Evolutionary conservation across 2,329 filamentous ascomycete species (phyloP), one percentile per base, ranked within the genome.

Genomic region (Atkinsonella hypoxylon): DNA sequence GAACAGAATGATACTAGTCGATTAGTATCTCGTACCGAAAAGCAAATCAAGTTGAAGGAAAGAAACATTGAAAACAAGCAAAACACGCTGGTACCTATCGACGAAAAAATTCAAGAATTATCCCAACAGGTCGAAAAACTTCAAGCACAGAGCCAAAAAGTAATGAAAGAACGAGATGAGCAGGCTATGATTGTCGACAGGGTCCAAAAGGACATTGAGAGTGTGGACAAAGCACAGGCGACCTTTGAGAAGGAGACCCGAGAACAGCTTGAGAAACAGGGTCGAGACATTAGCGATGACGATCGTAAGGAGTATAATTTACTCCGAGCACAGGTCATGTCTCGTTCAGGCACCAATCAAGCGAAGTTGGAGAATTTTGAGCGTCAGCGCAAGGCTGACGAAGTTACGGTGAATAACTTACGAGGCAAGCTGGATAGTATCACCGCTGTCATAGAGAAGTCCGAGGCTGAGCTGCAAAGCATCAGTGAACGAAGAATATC

Each of bases 301-400:
- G 93, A 98, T 66, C 80, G 91, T 52, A 88, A 89, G 61, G 89
- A 96, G 65, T 96, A 96, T 70, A 89, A 89, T 61, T 78, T 77
- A 42, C 79, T 98, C 45, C 85, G 85, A 53, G 82, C 87, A 56
- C 86, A 96, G 61, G 88, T 95, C 53, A 89, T 87, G 65, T 83
- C 87, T 57, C 86, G 84, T 56, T 86, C 88, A 30, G 86, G 89
- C 8, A 77, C 80, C 9, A 87, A 95, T 59, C 87, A 93, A 62
- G 79, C 84, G 56, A 87, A 88, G 58, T 76, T 95, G 39, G 87
- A 94, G 66, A 88, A 89, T 55, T 78, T 96, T n/a, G 79, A 82
- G 51, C 88, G 90, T 20, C 89, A 96, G 62, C 77, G 89, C 54
- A 95, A 91, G 68, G 93, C 89, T 0, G 90, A 97, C 61, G 85